phyloP scores from a whole-genome alignment of 257 asterid species.

The Cruciata laevipes region DNA sequence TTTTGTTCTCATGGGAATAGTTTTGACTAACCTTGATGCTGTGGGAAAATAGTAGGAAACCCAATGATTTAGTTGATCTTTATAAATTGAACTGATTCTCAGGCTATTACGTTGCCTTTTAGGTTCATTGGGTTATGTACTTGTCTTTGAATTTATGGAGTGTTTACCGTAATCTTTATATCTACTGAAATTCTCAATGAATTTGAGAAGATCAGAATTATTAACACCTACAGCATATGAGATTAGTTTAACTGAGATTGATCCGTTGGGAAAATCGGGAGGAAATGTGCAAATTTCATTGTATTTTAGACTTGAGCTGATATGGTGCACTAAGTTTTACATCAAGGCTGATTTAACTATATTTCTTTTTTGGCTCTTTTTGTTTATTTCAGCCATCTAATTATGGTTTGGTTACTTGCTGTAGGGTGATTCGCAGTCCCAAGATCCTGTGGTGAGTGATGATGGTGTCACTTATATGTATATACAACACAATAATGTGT shows the following conservation, averaged over 20 bases:
- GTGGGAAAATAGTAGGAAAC: neutral
- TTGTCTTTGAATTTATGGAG: neutral
- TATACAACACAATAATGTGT: conserved; percentile 93
- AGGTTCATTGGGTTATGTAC: neutral
- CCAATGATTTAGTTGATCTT: neutral
- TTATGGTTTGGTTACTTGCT: conserved; percentile 18
- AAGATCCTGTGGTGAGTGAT: conserved; percentile 81
- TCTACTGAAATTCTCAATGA: neutral
- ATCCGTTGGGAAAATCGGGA: neutral
- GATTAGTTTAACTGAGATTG: neutral
- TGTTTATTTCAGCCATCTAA: neutral
- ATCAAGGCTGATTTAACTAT: neutral
- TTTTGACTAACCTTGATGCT: neutral
- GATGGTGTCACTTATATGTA: conserved; percentile 92
- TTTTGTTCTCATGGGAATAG: neutral
- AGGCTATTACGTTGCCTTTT: neutral
- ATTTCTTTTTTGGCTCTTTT: neutral
- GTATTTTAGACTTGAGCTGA: neutral
- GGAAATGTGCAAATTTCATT: too few species aligned
- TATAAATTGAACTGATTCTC: neutral
- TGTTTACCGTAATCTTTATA: neutral
- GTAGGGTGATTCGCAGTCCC: conserved; percentile 87
- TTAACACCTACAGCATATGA: too few species aligned
- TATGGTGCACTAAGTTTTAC: neutral
- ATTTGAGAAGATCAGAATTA: neutral